Evolutionary conservation across 163 green algal genomes (phyloP).

Genomic region (Scenedesmus sp.): DNA sequence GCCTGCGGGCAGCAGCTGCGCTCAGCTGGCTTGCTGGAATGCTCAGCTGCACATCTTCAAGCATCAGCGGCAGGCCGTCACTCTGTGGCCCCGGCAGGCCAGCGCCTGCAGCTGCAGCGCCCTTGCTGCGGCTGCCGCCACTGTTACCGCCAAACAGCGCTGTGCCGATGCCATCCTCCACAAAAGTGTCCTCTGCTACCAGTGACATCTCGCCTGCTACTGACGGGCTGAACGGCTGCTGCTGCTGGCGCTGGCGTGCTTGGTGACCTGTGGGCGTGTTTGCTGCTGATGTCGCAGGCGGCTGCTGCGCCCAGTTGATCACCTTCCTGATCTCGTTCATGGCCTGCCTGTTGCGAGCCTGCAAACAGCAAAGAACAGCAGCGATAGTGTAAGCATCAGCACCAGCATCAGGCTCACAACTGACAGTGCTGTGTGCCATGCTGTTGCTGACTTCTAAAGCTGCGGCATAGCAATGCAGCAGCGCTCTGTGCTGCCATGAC

Average conservation of each 20-base stretch:
- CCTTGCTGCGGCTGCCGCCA: neutral
- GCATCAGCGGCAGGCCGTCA: constrained; percentile 26
- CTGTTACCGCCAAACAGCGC: neutral
- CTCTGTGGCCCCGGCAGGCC: constrained; percentile 7
- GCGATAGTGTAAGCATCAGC: neutral
- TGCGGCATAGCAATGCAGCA: neutral
- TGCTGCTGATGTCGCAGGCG: neutral
- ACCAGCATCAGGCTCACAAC: neutral
- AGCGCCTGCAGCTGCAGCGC: neutral
- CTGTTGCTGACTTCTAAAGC: neutral
- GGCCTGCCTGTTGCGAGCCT: constrained; percentile 47
- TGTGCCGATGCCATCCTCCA: neutral
- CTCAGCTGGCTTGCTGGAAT: neutral
- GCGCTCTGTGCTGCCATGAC: neutral
- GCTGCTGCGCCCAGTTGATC: constrained; percentile 50
- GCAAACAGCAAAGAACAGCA: neutral
- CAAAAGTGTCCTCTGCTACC: neutral
- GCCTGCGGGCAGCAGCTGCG: neutral
- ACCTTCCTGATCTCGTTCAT: constrained; percentile 53
- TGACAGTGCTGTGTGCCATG: neutral
- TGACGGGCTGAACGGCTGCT: neutral
- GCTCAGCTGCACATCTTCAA: neutral
- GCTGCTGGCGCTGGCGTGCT: neutral
- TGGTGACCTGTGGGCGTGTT: constrained; percentile 1
- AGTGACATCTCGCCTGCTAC: constrained; percentile 18